A percentile compares a stretch with the other conserved stretches of the same genome.
These are phyloP conservation scores for Parachlorella kessleri DNA, from an alignment of 139 green algal species.

Conservation along the genomic window DNA sequence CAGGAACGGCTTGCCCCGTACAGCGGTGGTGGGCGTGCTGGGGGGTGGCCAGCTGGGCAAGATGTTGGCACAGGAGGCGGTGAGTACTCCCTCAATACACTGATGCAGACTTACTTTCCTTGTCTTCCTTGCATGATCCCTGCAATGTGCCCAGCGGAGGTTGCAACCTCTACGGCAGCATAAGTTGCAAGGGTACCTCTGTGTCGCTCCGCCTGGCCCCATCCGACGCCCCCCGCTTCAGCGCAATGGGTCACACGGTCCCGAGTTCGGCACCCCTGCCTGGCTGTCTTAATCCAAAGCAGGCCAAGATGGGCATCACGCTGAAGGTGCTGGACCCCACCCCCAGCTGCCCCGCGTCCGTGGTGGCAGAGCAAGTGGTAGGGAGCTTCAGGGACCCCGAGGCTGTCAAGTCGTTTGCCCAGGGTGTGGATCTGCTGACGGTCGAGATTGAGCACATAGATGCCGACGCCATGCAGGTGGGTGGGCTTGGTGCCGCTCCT, in stretches of 20 bases:
- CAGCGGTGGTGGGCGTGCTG: conserved; percentile 86
- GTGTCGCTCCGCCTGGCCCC: too few species aligned
- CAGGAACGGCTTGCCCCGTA: conserved; percentile 39
- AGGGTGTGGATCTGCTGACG: conserved; percentile 88
- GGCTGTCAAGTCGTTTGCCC: conserved; percentile 77
- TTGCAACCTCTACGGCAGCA: too few species aligned
- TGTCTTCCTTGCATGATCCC: too few species aligned
- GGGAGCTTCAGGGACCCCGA: conserved; percentile 80
- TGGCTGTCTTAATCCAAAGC: too few species aligned
- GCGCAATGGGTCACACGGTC: too few species aligned
- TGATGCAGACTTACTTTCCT: too few species aligned
- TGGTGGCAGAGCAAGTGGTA: conserved; percentile 73
- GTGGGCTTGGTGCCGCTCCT: too few species aligned
- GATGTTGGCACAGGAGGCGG: conserved; percentile 95
- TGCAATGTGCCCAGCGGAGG: too few species aligned
- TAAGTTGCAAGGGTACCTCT: too few species aligned
- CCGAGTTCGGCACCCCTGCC: too few species aligned
- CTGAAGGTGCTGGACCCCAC: conserved; percentile 92
- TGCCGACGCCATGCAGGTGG: conserved; percentile 74
- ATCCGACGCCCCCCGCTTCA: too few species aligned
- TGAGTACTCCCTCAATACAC: too few species aligned
- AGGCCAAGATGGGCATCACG: conserved; percentile 88
- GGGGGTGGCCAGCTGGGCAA: conserved; percentile 96
- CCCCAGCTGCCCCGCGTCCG: conserved; percentile 73
- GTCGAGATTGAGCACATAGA: conserved; percentile 99